A percentile compares a stretch with the other conserved stretches of the same genome.
Conservation (phyloP, 371 early-diverging fungal genomes). For the Apophysomyces trapeziformis region DNA sequence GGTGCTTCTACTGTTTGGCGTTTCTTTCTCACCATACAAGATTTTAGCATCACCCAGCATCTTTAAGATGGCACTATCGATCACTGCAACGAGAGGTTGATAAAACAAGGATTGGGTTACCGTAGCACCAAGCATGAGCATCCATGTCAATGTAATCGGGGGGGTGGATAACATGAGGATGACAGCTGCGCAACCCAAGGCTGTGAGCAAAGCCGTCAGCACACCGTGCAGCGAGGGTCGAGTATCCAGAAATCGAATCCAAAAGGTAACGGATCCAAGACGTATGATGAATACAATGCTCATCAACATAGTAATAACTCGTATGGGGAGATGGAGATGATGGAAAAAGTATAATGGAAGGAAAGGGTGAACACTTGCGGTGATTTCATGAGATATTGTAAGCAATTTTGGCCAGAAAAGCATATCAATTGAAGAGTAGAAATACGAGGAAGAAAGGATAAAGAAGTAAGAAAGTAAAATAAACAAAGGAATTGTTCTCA, state of each 20-base stretch:
- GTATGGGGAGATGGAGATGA: slow-evolving; percentile 33
- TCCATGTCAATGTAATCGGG: slow-evolving; percentile 30
- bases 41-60: slow-evolving; percentile 31
- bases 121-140: slow-evolving; percentile 33
- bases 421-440: slow-evolving; percentile 12
- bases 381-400: slow-evolving; percentile 40
- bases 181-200: slow-evolving; percentile 37
- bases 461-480: slow-evolving; percentile 4
- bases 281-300: slow-evolving; percentile 24
- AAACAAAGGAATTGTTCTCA: slow-evolving; percentile 3
- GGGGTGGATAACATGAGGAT: slow-evolving; percentile 39
- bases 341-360: slow-evolving; percentile 39
- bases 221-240: slow-evolving; percentile 39
- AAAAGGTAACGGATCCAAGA: slow-evolving; percentile 28
- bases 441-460: slow-evolving; percentile 15
- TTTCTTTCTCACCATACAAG: slow-evolving; percentile 14
- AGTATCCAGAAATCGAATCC: slow-evolving; percentile 38
- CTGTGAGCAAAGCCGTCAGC: slow-evolving; percentile 42
- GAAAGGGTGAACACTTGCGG: slow-evolving; percentile 43
- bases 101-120: slow-evolving; percentile 39
- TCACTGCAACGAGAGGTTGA: slow-evolving; percentile 25
- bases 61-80: slow-evolving; percentile 32
- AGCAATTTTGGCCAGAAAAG: slow-evolving; percentile 49
- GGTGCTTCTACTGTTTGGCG: background rate
- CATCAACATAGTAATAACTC: slow-evolving; percentile 26